Evolutionary conservation across 2,329 filamentous ascomycete genomes (phyloP), one percentile per base, ranked within the genome.

Genomic region (Pseudopyricularia cyperi): DNA sequence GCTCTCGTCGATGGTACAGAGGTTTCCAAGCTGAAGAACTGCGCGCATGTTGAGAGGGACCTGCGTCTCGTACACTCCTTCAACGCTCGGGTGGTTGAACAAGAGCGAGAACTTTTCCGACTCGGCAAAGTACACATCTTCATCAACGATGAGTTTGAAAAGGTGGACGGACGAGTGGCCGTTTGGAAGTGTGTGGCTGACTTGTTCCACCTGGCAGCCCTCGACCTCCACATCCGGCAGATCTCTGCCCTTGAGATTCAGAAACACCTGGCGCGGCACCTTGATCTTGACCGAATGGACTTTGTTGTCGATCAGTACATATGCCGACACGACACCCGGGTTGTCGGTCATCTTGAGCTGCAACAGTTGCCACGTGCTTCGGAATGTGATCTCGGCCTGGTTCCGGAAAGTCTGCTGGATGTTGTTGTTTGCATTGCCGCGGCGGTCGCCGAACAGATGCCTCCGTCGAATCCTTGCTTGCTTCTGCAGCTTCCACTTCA

Each of bases 401-500:
- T 93, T 94, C 62, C 90, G 82, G 75, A 98, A 96, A 0, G 77
- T 80, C 55, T 80, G 76, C 59, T 82, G 79, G 58, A 85, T 77
- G 55, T 81, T 80, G 62, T 67, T 77, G 62, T 85, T 80, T 19
- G 44, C 77, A 52, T 83, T 84, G 11, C 73, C 72, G 54, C 83
- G 79, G 53, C 85, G 83, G 61, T 98, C 91, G 54, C 93, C 93
- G 61, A 98, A 98, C 1, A 98, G 73, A 64, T 98, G 93, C 48
- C 91, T 80, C 57, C 94, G 79, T 44, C 91, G 83, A 55, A 84
- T 76, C 22, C 93, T 82, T 33, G 91, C 89, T 64, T 95, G 86
- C 62, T 89, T 95, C 65, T 99, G 93, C 35, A 97, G 85, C 71
- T 91, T 96, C 93, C 93, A 99, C 68, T 98, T 98, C 70, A 90